These are phyloP conservation scores for Phytophthora megakarya DNA, from an alignment of 352 stramenopile species.

Conservation along the genomic window DNA sequence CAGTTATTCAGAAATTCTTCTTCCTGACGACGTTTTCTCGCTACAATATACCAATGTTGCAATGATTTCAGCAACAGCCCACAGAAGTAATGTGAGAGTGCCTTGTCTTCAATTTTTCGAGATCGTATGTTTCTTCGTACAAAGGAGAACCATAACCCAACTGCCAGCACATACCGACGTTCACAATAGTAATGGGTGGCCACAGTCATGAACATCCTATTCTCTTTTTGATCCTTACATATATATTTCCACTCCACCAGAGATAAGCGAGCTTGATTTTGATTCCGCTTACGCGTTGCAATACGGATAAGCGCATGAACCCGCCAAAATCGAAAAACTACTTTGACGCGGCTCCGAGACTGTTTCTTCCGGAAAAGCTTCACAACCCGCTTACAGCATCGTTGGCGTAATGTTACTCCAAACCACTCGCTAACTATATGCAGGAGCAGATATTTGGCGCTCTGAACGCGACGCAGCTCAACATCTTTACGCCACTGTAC, in stretches of 20 bases:
- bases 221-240: slow-evolving; percentile 8
- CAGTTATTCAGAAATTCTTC: slow-evolving; percentile 19
- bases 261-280: slow-evolving; percentile 1
- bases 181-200: slow-evolving; percentile 26
- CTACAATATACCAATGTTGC: slow-evolving; percentile 36
- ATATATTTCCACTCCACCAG: slow-evolving; percentile 29
- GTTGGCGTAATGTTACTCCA: slow-evolving; percentile 34
- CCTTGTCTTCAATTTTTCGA: slow-evolving; percentile 20
- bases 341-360: slow-evolving; percentile 6
- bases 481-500: slow-evolving; percentile 2
- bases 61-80: slow-evolving; percentile 26
- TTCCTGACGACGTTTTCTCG: slow-evolving; percentile 19
- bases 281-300: slow-evolving; percentile 14
- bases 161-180: slow-evolving; percentile 21
- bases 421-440: slow-evolving; percentile 32
- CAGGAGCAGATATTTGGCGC: slow-evolving; percentile 4
- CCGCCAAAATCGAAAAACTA: slow-evolving; percentile 25
- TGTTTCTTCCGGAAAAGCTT: slow-evolving; percentile 55
- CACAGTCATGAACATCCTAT: not conserved
- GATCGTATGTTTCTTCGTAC: not conserved
- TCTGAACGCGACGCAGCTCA: slow-evolving; percentile 1
- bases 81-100: slow-evolving; percentile 40
- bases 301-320: slow-evolving; percentile 13
- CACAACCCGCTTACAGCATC: slow-evolving; percentile 43
- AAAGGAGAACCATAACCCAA: slow-evolving; percentile 22